Conservation (phyloP, 140 eudicot species). For the Ambrosia hybrid region DNA sequence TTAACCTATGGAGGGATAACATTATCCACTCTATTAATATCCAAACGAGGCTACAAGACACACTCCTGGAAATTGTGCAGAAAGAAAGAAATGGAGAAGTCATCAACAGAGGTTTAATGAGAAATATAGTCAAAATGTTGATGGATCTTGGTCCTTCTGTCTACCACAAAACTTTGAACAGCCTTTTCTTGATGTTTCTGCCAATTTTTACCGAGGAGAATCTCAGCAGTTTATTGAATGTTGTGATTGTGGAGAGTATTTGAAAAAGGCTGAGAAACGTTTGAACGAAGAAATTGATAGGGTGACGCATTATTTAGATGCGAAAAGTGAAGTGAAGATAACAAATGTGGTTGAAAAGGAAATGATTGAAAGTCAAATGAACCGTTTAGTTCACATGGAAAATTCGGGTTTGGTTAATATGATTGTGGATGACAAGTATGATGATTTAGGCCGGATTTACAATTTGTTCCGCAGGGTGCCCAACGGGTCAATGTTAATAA, state of each 20-base stretch:
- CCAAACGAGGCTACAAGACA: slow-evolving; percentile 48
- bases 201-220: slow-evolving; percentile 57
- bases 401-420: slow-evolving; percentile 61
- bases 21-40: slow-evolving; percentile 50
- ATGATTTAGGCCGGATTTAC: slow-evolving; percentile 59
- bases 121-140: slow-evolving; percentile 66
- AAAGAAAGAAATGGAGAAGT: slow-evolving; percentile 58
- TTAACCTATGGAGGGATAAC: slow-evolving; percentile 63
- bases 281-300: slow-evolving; percentile 61
- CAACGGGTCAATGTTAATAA: slow-evolving; percentile 35
- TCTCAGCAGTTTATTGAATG: slow-evolving; percentile 62
- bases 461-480: slow-evolving; percentile 56
- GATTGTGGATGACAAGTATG: slow-evolving; percentile 57
- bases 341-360: slow-evolving; percentile 66
- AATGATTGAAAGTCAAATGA: slow-evolving; percentile 67
- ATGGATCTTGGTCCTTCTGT: slow-evolving; percentile 59
- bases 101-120: slow-evolving; percentile 59
- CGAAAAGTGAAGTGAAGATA: slow-evolving; percentile 52
- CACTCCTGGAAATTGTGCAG: slow-evolving; percentile 50
- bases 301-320: slow-evolving; percentile 61
- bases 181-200: slow-evolving; percentile 55
- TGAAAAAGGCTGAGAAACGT: slow-evolving; percentile 66
- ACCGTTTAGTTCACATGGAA: slow-evolving; percentile 60
- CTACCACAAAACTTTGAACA: slow-evolving; percentile 58
- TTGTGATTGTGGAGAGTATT: slow-evolving; percentile 59